phyloP scores from a whole-genome alignment of 2,329 filamentous ascomycete genomes.

The Alternaria gansuensis region DNA sequence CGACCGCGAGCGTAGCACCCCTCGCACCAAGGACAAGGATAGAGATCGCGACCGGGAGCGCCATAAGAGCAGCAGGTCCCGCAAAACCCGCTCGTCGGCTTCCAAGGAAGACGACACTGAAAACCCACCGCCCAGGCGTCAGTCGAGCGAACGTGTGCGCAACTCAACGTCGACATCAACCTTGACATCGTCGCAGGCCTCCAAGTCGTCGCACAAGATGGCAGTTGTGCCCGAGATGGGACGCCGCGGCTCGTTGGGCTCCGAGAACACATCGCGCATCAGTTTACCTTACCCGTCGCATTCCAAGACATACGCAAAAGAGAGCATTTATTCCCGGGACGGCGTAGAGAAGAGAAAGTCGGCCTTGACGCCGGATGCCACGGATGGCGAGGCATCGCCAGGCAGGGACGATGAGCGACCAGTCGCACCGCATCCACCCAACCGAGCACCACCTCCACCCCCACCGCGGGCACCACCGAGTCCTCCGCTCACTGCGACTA shows the following conservation, averaged over 20 bases:
- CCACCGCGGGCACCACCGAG: conserved; percentile 56
- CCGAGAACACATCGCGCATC: conserved; percentile 50
- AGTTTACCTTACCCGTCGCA: conserved; percentile 78
- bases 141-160: conserved; percentile 40
- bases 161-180: conserved; percentile 37
- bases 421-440: conserved; percentile 25
- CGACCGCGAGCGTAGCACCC: conserved; percentile 39
- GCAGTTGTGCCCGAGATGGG: conserved; percentile 60
- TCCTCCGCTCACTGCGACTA: conserved; percentile 57
- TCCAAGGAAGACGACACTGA: conserved; percentile 39
- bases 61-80: conserved; percentile 40
- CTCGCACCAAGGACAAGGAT: conserved; percentile 41
- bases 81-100: conserved; percentile 45
- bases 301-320: conserved; percentile 91
- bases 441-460: conserved; percentile 30
- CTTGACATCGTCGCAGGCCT: conserved; percentile 31
- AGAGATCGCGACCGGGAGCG: conserved; percentile 33
- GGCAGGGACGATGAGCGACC: conserved; percentile 31
- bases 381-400: conserved; percentile 52
- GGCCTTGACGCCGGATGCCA: conserved; percentile 53
- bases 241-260: conserved; percentile 50
- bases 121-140: conserved; percentile 31
- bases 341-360: conserved; percentile 45
- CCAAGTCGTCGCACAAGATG: conserved; percentile 47
- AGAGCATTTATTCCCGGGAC: conserved; percentile 72